Evolutionary conservation across 2,329 filamentous ascomycete genomes (phyloP).

Genomic region (Pseudocercospora musae): DNA sequence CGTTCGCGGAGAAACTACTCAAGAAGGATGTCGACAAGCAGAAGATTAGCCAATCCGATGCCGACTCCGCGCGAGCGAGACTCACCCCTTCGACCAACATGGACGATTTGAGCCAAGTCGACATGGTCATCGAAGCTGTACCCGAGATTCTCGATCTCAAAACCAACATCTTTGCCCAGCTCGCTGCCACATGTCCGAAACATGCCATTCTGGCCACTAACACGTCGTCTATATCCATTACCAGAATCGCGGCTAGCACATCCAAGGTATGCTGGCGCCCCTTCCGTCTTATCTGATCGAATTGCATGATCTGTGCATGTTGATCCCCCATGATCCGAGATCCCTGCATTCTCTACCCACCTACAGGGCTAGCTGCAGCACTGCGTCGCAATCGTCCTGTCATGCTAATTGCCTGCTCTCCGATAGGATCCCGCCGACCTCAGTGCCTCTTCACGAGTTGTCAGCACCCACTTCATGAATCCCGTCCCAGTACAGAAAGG

Average conservation of each 20-base stretch:
- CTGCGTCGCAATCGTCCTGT: slow-evolving; percentile 1
- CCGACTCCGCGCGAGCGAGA: slow-evolving; percentile 67
- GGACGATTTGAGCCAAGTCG: slow-evolving; percentile 73
- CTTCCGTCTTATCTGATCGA: slow-evolving; percentile 3
- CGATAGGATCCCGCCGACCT: slow-evolving; percentile 70
- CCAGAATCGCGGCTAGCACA: slow-evolving; percentile 79
- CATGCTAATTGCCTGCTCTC: slow-evolving; percentile 15
- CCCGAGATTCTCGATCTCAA: slow-evolving; percentile 80
- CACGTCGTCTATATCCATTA: slow-evolving; percentile 98
- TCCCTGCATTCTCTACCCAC: neutral
- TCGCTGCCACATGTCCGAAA: slow-evolving; percentile 75
- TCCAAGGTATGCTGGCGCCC: slow-evolving; percentile 51
- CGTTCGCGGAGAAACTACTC: slow-evolving; percentile 91
- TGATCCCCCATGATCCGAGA: neutral
- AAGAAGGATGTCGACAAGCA: slow-evolving; percentile 89
- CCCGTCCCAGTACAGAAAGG: slow-evolving; percentile 95
- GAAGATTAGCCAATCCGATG: slow-evolving; percentile 76
- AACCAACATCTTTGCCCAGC: slow-evolving; percentile 76
- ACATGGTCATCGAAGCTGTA: slow-evolving; percentile 97
- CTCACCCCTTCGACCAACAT: slow-evolving; percentile 70
- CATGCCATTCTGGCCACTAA: slow-evolving; percentile 95
- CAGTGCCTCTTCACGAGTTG: slow-evolving; percentile 77
- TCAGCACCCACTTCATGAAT: slow-evolving; percentile 99
- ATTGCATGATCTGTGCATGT: neutral
- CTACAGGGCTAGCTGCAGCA: neutral